phyloP scores from a whole-genome alignment of 176 grass and related monocot genomes.

The Cenchrus americanus region DNA sequence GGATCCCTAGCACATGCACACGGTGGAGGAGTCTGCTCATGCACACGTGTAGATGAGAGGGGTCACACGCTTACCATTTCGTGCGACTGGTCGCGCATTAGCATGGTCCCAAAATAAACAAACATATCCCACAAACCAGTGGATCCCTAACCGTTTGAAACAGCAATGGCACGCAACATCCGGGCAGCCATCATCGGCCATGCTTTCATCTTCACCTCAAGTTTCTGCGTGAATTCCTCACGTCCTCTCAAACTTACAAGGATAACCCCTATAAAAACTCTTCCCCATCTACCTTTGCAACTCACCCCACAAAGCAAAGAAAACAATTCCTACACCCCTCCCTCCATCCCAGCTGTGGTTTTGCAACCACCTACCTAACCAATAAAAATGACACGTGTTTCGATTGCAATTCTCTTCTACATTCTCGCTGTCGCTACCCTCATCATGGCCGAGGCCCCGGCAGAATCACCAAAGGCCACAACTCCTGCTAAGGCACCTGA shows the following conservation, averaged over 20 bases:
- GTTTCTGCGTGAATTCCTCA: slow-evolving; percentile 5
- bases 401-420: slow-evolving; percentile 46
- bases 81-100: too few species aligned
- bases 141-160: slow-evolving; percentile 15
- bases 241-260: background rate
- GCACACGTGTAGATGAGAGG: too few species aligned
- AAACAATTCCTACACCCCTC: slow-evolving; percentile 18
- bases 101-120: too few species aligned
- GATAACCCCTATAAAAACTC: slow-evolving; percentile 12
- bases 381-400: slow-evolving; percentile 48
- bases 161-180: slow-evolving; percentile 35
- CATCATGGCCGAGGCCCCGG: slow-evolving; percentile 36
- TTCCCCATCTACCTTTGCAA: slow-evolving; percentile 14
- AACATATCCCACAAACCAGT: background rate
- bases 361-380: background rate
- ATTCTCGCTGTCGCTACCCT: slow-evolving; percentile 33
- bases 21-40: too few species aligned
- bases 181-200: background rate
- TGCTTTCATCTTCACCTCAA: background rate
- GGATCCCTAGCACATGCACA: too few species aligned
- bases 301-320: slow-evolving; percentile 51
- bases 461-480: slow-evolving; percentile 35
- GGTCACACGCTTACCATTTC: too few species aligned
- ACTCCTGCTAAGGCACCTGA: slow-evolving; percentile 43
- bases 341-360: background rate